Base-by-base conservation (phyloP, 495 filamentous ascomycete species). In the Penicillium macrosclerotiorum region DNA sequence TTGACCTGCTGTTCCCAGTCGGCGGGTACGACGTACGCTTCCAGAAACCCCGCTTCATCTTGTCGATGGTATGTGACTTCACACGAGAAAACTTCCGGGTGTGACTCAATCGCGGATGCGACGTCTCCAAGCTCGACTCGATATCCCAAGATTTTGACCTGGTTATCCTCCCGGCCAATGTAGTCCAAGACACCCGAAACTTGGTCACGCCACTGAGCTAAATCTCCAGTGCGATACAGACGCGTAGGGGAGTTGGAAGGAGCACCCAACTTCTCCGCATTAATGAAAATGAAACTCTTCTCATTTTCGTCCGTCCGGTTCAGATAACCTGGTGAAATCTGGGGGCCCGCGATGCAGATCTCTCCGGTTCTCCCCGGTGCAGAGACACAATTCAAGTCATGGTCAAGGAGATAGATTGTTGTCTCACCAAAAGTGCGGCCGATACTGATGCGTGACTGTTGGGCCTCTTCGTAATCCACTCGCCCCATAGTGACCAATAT, bases 91-190 rank as follows among this genome's bases (percentile, higher is more conserved):
- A 42, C 1, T 47, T 31, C 2, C 42, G 37, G 12, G 46, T 43
- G 4, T 23, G 13, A n/a, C 39, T 8, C 43, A 52, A 20, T 8
- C 26, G n/a, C 37, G 4, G 24, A 17, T 36, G 73, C 76, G 14
- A 77, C 64, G 18, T 78, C 78, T 9, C 64, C 72, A 5, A 78
- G 49, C 41, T 80, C 78, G 19, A 80, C 61, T 11, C 74, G 62
- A 37, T 74, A 57, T 11, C 78, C 78, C 8, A 71, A 64, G 30
- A 81, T 56, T 51, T 80, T 81, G 34, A 79, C 65, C 32, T 75
- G 72, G 8, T 60, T 52, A 43, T 81, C 77, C 19, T 37, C 50
- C 11, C 78, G 71, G 19, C 76, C 76, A 9, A 78, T 50, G 45
- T 71, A 65, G 14, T 61, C 47, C 3, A 79, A 60, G 1, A 67